phyloP scores from a whole-genome alignment of 176 grass and related monocot species.

The Aegilops sharonensis region DNA sequence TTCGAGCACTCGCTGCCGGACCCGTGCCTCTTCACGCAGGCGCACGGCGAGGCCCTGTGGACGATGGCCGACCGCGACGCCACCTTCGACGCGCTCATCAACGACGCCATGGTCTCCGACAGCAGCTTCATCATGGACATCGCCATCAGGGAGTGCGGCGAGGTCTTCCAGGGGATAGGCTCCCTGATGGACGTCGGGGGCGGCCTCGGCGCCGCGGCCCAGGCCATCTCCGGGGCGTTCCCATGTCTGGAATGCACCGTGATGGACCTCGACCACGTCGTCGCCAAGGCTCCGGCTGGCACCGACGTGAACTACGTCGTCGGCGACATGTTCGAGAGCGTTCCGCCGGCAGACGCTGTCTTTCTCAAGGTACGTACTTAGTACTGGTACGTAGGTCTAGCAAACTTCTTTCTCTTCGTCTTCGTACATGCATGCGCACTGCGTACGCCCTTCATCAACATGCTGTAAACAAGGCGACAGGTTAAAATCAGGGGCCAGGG shows the following conservation, averaged over 20 bases:
- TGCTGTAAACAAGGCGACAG: no score
- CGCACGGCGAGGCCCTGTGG: slow-evolving; percentile 10
- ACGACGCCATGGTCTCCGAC: slow-evolving; percentile 46
- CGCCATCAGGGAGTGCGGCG: background rate
- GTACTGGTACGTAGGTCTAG: no score
- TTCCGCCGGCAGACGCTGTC: slow-evolving; percentile 49
- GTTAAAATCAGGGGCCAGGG: no score
- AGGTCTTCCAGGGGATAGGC: slow-evolving; percentile 40
- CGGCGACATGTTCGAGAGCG: slow-evolving; percentile 53
- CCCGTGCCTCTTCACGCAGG: slow-evolving; percentile 7
- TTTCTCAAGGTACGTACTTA: slow-evolving; percentile 43
- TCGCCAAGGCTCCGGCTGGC: slow-evolving; percentile 15
- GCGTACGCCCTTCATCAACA: no score
- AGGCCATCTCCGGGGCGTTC: slow-evolving; percentile 36
- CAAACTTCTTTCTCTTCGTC: no score
- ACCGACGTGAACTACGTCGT: slow-evolving; percentile 29
- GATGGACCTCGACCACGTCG: slow-evolving; percentile 49
- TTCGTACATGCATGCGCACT: no score
- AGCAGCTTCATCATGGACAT: slow-evolving; percentile 23
- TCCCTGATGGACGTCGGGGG: slow-evolving; percentile 59
- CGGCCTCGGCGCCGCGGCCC: slow-evolving; percentile 2
- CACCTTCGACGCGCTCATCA: slow-evolving; percentile 28
- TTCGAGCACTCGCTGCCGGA: background rate
- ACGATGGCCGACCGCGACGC: slow-evolving; percentile 1
- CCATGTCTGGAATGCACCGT: slow-evolving; percentile 44